Evolutionary conservation across 495 filamentous ascomycete species (phyloP).

Genomic region (Hyaloscypha hepaticicola): DNA sequence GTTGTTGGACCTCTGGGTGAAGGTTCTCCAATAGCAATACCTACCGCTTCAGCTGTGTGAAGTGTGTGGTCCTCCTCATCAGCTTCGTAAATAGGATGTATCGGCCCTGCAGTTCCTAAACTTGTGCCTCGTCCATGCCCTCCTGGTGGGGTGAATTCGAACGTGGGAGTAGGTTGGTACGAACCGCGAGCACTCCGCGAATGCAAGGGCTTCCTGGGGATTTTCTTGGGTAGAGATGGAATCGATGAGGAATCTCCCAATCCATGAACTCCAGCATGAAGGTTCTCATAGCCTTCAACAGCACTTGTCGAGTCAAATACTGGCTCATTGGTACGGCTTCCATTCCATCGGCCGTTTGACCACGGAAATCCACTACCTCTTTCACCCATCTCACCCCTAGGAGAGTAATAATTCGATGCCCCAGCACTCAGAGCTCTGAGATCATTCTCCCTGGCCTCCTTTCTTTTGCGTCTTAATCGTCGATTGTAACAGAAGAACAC

Average conservation of each 20-base stretch:
- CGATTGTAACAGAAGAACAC: constrained; percentile 59
- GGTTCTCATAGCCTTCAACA: constrained; percentile 25
- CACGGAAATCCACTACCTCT: constrained; percentile 20
- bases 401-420: constrained; percentile 14
- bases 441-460: constrained; percentile 25
- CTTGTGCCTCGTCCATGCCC: constrained; percentile 25
- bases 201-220: constrained; percentile 43
- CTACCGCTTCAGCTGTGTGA: constrained; percentile 24
- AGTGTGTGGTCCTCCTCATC: constrained; percentile 65
- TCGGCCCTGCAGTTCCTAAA: constrained; percentile 37
- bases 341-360: constrained; percentile 21
- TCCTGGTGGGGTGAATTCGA: constrained; percentile 13
- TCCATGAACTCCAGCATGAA: constrained; percentile 19
- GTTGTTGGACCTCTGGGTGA: constrained; percentile 6
- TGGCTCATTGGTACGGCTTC: not conserved
- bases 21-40: constrained; percentile 31
- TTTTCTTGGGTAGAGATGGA: constrained; percentile 18
- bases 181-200: constrained; percentile 33
- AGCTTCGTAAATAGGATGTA: constrained; percentile 58
- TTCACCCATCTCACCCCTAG: constrained; percentile 10
- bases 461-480: constrained; percentile 41
- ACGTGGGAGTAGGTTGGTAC: constrained; percentile 41
- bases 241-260: constrained; percentile 15
- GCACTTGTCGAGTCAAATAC: constrained; percentile 16
- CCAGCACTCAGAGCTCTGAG: constrained; percentile 18